These are phyloP conservation scores for Thymus quinquecostatus DNA, from an alignment of 257 asterid species.

Conservation along the genomic window DNA sequence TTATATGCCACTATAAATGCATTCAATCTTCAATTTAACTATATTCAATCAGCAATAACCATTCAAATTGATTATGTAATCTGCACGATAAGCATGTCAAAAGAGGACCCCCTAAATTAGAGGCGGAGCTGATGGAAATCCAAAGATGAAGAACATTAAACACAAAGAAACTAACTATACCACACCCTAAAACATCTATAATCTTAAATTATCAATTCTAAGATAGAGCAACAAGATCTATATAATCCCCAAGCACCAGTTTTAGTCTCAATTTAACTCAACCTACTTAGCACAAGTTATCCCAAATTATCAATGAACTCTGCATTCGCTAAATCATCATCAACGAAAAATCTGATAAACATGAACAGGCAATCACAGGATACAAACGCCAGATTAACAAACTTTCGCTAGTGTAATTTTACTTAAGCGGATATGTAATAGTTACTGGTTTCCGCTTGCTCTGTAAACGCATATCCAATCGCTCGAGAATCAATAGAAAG, in stretches of 20 bases:
- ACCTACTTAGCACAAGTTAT: conserved; percentile 6
- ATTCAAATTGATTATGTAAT: conserved; percentile 22
- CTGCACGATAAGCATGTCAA: conserved; percentile 3
- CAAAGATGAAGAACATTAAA: background rate
- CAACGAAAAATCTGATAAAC: conserved; percentile 10
- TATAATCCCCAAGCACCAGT: conserved; percentile 17
- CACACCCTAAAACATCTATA: background rate
- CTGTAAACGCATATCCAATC: too few relatives aligned
- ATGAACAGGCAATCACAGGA: conserved; percentile 4
- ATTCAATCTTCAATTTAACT: background rate
- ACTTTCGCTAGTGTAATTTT: background rate
- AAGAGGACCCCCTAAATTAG: background rate
- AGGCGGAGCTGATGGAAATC: too few relatives aligned
- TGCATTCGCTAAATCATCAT: conserved; percentile 12
- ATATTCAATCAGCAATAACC: background rate
- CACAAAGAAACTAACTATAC: conserved; percentile 5
- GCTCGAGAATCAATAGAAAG: conserved; percentile 14
- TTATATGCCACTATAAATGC: conserved; percentile 6
- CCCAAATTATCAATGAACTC: conserved; percentile 10
- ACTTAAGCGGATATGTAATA: conserved; percentile 15
- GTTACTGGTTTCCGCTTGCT: conserved; percentile 11
- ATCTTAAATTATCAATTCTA: conserved; percentile 4
- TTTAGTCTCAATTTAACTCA: conserved; percentile 23
- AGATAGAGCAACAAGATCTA: conserved; percentile 13
- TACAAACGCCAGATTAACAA: conserved; percentile 2